Evolutionary conservation across 1,139 yeast genomes (phyloP).

Genomic region (Lodderomyces theae): DNA sequence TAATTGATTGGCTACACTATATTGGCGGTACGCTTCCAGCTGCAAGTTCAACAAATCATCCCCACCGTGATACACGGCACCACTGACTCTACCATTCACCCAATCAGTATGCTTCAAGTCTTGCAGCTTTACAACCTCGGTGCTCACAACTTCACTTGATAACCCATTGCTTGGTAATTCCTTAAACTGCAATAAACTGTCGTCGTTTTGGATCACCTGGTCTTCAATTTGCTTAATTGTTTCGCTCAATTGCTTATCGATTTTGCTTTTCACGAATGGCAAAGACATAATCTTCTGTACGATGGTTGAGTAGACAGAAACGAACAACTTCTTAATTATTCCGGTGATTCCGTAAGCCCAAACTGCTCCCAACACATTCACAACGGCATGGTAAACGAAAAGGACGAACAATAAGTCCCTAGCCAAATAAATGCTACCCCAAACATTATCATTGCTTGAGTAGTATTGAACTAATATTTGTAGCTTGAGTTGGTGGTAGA

Average conservation of each 20-base stretch:
- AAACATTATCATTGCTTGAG: conserved; percentile 7
- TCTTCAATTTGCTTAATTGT: conserved; percentile 51
- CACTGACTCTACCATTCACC: conserved; percentile 83
- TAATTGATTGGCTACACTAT: conserved; percentile 85
- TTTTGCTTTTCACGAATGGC: conserved; percentile 56
- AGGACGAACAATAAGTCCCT: conserved; percentile 28
- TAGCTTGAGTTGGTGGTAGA: conserved; percentile 3
- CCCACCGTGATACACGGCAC: conserved; percentile 97
- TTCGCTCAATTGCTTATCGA: conserved; percentile 56
- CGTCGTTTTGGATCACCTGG: conserved; percentile 53
- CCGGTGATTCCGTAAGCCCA: conserved; percentile 42
- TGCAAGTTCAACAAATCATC: conserved; percentile 68
- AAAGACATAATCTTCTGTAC: conserved; percentile 40
- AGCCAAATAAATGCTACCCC: conserved; percentile 18
- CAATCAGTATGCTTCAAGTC: conserved; percentile 68
- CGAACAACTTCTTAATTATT: conserved; percentile 17
- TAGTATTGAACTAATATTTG: conserved; percentile 5
- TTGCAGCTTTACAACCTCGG: conserved; percentile 49
- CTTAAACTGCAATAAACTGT: conserved; percentile 44
- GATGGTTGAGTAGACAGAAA: conserved; percentile 10
- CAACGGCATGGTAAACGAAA: conserved; percentile 17
- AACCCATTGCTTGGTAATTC: conserved; percentile 60
- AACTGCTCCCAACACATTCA: conserved; percentile 14
- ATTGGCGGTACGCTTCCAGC: conserved; percentile 69
- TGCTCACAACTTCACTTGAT: conserved; percentile 36